Base-by-base conservation (phyloP, 1,284 basidiomycete species). In the Vanrija sp. region DNA sequence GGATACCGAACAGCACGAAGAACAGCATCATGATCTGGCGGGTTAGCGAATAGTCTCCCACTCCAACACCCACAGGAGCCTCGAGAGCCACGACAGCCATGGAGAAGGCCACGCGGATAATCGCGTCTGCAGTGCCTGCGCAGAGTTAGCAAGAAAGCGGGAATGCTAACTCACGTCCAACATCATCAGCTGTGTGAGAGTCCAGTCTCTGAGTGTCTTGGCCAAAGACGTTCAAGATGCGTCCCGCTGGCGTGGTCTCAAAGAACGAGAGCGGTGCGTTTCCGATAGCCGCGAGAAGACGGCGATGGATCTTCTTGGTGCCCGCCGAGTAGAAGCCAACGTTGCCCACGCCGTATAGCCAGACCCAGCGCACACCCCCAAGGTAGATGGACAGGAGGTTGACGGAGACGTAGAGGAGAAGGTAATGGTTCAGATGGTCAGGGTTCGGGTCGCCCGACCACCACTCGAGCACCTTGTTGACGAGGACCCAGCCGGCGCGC, bases 171-270 rank as follows among this genome's bases (percentile, higher is more conserved):
- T 58, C 46, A 59, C 86, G 80, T 58, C 88, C 86, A 3, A 87
- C 85, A 1, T 85, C 83, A 65, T 88, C 74, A 7, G 69, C 70
- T 16, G 67, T 57, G 42, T 51, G 39, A 26, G 63, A 86, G 68
- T 58, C 86, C 72, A 54, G 82, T 81, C 66, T 83, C 68, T 54
- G 85, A 80, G 63, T 84, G 77, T 60, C 86, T 80, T 85, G 58
- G 46, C 57, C 62, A 60, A 74, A 72, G 26, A 80, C 67, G 62
- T 78, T 78, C 63, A 82, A 72, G 51, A 83, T 69, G 60, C 74
- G 73, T 74, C 89, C 89, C 55, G 87, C 81, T 0, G 90, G 89
- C 0, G 88, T 91, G 0, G 85, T 87, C 63, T 93, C 90, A 67
- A 91, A 91, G 76, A 89, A 91, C 4, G 84, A 81, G 45, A 86